Conservation (phyloP, 2,329 filamentous ascomycete species). For the Nakataea oryzae region DNA sequence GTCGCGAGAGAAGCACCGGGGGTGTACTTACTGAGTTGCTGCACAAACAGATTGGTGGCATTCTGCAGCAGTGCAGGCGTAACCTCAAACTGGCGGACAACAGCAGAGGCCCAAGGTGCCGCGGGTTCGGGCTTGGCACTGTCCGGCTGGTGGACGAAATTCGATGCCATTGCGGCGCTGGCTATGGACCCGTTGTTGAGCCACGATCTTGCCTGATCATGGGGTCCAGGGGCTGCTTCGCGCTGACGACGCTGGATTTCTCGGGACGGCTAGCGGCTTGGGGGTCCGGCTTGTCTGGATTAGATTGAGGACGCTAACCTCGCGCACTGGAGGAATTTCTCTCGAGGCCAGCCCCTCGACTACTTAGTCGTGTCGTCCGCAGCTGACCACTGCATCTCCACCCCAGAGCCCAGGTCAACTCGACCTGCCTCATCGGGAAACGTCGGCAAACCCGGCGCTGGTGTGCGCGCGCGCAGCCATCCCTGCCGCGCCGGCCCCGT, state of each 20-base stretch:
- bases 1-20: background rate
- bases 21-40: background rate
- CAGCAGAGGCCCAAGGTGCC: background rate
- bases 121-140: slow-evolving; percentile 21
- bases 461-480: too few relatives aligned
- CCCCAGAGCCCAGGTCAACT: background rate
- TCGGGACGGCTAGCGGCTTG: background rate
- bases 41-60: background rate
- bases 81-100: background rate
- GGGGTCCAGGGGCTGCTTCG: too few relatives aligned
- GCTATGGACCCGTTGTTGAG: background rate
- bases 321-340: too few relatives aligned
- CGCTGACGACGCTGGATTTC: too few relatives aligned
- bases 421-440: background rate
- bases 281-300: background rate
- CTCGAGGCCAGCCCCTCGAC: too few relatives aligned
- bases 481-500: background rate
- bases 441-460: background rate
- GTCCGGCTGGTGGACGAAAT: background rate
- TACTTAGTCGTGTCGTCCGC: background rate
- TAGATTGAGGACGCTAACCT: background rate
- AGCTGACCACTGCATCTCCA: background rate
- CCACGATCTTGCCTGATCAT: background rate
- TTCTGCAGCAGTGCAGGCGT: background rate
- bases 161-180: background rate